Percentiles rank a stretch among this genome's conserved stretches.
These are phyloP conservation scores for Tanacetum coccineum DNA, from an alignment of 129 eudicot species.

Conservation along the genomic window DNA sequence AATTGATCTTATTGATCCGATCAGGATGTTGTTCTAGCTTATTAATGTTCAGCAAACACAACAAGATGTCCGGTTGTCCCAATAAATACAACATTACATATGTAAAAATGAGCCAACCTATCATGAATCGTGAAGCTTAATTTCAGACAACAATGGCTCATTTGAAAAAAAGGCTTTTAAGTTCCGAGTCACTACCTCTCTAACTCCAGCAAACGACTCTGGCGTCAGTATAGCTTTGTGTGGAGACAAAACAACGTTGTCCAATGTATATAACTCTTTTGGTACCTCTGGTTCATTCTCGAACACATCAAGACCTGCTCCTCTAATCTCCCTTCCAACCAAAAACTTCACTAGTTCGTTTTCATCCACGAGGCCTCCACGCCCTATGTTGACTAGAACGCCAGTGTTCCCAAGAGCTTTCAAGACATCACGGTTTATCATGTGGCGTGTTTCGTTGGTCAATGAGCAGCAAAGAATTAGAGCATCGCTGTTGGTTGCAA, in stretches of 20 bases:
- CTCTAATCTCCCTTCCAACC: conserved; percentile 58
- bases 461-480: conserved; percentile 65
- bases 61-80: too few relatives aligned
- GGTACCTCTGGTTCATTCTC: conserved; percentile 77
- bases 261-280: conserved; percentile 46
- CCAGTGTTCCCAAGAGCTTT: conserved; percentile 56
- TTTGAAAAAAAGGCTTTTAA: conserved; percentile 55
- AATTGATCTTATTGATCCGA: too few relatives aligned
- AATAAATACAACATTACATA: not conserved
- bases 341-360: conserved; percentile 52
- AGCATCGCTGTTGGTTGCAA: conserved; percentile 52
- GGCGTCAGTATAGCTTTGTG: conserved; percentile 58
- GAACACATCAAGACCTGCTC: conserved; percentile 84
- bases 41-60: too few relatives aligned
- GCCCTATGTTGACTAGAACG: conserved; percentile 60
- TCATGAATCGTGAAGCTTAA: conserved; percentile 23
- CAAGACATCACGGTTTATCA: conserved; percentile 56
- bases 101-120: not conserved
- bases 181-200: conserved; percentile 30
- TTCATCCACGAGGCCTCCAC: conserved; percentile 75
- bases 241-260: conserved; percentile 74
- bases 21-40: too few relatives aligned
- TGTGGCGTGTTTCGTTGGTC: conserved; percentile 56
- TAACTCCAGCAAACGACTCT: conserved; percentile 38
- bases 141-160: conserved; percentile 48